These are phyloP conservation scores for Geotrichum histeridarum DNA, from an alignment of 1,139 yeast species.

Conservation along the genomic window DNA sequence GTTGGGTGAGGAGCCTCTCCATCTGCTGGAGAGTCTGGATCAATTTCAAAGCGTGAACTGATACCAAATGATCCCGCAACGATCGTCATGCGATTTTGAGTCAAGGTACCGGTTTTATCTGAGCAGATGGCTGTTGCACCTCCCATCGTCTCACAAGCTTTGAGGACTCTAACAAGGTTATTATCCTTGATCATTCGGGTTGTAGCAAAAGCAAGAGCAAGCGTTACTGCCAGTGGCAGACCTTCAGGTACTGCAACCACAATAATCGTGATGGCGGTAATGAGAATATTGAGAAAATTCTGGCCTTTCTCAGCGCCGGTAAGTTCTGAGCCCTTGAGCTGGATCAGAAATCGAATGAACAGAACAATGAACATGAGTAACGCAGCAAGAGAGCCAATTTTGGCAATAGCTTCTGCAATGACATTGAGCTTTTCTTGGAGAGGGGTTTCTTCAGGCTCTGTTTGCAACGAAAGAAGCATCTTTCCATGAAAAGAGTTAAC, in stretches of 20 bases:
- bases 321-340: constrained; percentile 49
- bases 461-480: constrained; percentile 73
- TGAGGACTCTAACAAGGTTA: constrained; percentile 86
- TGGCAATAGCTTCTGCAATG: constrained; percentile 89
- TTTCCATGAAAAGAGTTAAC: constrained; percentile 83
- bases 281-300: constrained; percentile 72
- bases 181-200: constrained; percentile 97
- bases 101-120: constrained; percentile 93
- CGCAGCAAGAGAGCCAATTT: constrained; percentile 86
- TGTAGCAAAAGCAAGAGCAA: constrained; percentile 95
- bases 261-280: constrained; percentile 84
- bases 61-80: constrained; percentile 53
- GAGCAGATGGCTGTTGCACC: constrained; percentile 96
- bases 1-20: not conserved
- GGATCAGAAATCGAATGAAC: constrained; percentile 69
- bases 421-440: constrained; percentile 74
- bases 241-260: constrained; percentile 99
- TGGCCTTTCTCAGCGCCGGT: constrained; percentile 76
- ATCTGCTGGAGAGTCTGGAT: constrained; percentile 20
- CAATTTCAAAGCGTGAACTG: constrained; percentile 38
- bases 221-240: constrained; percentile 89
- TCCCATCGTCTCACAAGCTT: constrained; percentile 98
- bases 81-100: constrained; percentile 86
- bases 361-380: constrained; percentile 68
- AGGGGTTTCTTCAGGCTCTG: constrained; percentile 81